Evolutionary conservation across 768 basidiomycete genomes (phyloP).

Genomic region (Suillus subaureus): DNA sequence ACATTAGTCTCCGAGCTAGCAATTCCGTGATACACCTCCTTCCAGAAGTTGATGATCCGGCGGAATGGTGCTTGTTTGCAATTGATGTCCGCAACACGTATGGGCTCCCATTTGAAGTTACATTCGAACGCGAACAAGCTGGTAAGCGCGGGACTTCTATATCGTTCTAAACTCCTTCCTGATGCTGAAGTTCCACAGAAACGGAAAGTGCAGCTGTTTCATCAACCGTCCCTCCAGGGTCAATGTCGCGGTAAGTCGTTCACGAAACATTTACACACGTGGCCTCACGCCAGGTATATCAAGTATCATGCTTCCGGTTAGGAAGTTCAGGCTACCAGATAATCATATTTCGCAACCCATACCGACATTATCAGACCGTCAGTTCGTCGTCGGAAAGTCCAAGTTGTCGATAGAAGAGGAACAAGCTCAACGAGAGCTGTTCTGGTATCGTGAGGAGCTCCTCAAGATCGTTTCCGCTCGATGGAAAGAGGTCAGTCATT

Average conservation of each 20-base stretch:
- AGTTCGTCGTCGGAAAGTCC: constrained; percentile 86
- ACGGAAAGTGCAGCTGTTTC: constrained; percentile 43
- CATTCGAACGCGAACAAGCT: constrained; percentile 66
- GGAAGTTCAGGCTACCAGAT: constrained; percentile 64
- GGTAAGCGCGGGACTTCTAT: constrained; percentile 40
- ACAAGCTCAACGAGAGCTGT: constrained; percentile 72
- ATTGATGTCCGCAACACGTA: constrained; percentile 93
- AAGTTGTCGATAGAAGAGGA: constrained; percentile 61
- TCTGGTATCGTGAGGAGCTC: constrained; percentile 95
- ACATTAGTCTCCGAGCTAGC: constrained; percentile 23
- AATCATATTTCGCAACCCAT: constrained; percentile 66
- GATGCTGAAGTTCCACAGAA: constrained; percentile 34
- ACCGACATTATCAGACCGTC: constrained; percentile 83
- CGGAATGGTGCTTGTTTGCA: constrained; percentile 84
- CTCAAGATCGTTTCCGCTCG: constrained; percentile 65
- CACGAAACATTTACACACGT: background rate
- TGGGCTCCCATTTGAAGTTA: constrained; percentile 88
- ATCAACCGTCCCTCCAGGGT: constrained; percentile 82
- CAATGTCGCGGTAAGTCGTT: constrained; percentile 68
- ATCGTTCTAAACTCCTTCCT: constrained; percentile 2
- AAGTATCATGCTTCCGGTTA: constrained; percentile 72
- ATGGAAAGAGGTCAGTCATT: constrained; percentile 81
- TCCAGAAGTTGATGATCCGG: constrained; percentile 48
- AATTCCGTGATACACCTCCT: constrained; percentile 26
- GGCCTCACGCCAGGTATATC: constrained; percentile 13